Conservation (phyloP, 169 alveolate species). For the Nephromyces sp. region DNA sequence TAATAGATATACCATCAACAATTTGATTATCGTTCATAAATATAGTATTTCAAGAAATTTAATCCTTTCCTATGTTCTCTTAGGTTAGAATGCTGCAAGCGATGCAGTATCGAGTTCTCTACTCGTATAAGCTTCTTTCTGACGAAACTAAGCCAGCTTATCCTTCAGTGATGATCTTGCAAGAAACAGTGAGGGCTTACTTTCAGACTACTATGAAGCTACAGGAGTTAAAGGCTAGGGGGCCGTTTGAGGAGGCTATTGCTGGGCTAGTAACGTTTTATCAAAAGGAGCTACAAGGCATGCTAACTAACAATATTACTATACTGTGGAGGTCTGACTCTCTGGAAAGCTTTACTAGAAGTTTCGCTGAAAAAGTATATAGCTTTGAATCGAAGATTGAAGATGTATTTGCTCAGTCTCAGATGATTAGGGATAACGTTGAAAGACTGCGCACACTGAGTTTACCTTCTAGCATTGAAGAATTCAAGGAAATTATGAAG, state of each 20-base stretch:
- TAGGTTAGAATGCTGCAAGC: slow-evolving; percentile 63
- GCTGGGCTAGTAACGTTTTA: slow-evolving; percentile 39
- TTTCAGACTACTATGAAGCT: slow-evolving; percentile 14
- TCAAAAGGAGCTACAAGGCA: slow-evolving; percentile 37
- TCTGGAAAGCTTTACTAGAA: slow-evolving; percentile 21
- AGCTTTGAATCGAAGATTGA: slow-evolving; percentile 26
- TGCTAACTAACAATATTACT: slow-evolving; percentile 24
- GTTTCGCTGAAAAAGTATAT: slow-evolving; percentile 16
- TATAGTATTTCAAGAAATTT: no score
- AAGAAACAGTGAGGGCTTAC: slow-evolving; percentile 42
- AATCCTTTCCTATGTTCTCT: no score
- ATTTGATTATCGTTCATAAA: no score
- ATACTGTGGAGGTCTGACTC: slow-evolving; percentile 29
- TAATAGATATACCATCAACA: no score
- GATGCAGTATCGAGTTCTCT: slow-evolving; percentile 68
- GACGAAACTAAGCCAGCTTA: slow-evolving; percentile 81
- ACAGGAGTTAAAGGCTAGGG: neutral
- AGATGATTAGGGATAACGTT: neutral
- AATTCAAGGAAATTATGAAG: slow-evolving; percentile 12
- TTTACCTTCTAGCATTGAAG: neutral
- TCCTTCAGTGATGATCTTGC: slow-evolving; percentile 41
- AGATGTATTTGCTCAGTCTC: slow-evolving; percentile 7
- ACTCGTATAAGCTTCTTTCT: slow-evolving; percentile 71
- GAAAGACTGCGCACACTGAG: neutral
- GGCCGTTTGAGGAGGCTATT: neutral